phyloP scores from a whole-genome alignment of 2,329 filamentous ascomycete species.

The Neofusicoccum laricinum region DNA sequence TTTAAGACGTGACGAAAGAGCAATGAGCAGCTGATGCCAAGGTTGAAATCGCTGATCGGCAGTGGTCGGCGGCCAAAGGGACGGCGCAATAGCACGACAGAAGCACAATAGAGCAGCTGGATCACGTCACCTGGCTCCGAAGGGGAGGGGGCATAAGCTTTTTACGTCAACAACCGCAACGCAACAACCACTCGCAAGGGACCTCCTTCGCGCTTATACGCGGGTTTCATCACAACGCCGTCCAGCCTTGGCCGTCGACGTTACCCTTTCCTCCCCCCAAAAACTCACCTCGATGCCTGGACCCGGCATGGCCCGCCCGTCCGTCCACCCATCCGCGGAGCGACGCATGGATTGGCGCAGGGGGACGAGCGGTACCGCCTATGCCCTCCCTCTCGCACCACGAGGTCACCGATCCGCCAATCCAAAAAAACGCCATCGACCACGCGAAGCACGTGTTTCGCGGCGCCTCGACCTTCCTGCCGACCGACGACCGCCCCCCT shows the following conservation, averaged over 20 bases:
- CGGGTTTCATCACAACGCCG: not conserved
- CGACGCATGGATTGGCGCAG: no score
- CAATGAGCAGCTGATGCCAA: no score
- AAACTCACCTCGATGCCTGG: no score
- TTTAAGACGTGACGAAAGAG: no score
- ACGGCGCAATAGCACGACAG: not conserved
- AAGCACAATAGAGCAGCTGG: slow-evolving; percentile 1
- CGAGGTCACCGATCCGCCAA: not conserved
- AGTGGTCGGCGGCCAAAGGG: not conserved
- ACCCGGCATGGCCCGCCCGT: no score
- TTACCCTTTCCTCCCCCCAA: no score
- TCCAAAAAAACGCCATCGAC: not conserved
- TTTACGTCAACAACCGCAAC: not conserved
- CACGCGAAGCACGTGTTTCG: not conserved
- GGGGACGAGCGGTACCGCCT: not conserved
- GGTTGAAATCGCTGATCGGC: not conserved
- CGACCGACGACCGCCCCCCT: no score
- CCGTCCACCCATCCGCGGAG: no score
- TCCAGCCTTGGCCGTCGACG: no score
- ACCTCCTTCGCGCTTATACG: not conserved
- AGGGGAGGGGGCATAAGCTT: not conserved
- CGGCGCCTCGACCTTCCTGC: no score
- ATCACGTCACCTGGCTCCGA: slow-evolving; percentile 3
- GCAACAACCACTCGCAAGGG: no score
- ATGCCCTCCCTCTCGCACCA: not conserved